Conservation (phyloP, 2,329 filamentous ascomycete genomes). For the Magnaporthiopsis incrustans region DNA sequence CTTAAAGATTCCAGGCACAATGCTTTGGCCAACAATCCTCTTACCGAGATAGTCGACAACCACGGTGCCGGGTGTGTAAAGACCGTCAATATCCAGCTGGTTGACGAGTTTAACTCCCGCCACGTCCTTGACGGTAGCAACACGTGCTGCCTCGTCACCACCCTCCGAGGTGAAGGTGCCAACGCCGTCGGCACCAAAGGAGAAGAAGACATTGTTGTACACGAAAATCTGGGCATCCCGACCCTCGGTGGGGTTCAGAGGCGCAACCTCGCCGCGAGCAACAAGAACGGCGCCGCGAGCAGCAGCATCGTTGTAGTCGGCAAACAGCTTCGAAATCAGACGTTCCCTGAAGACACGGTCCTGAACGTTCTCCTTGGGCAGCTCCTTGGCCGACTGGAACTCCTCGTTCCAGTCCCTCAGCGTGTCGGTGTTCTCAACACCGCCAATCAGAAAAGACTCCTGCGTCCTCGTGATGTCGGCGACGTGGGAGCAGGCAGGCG, state of each 20-base stretch:
- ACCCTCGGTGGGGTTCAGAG: conserved; percentile 88
- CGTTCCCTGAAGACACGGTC: conserved; percentile 94
- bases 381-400: conserved; percentile 91
- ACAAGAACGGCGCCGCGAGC: conserved; percentile 87
- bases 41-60: conserved; percentile 96
- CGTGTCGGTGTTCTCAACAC: conserved; percentile 89
- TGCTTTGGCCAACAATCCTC: conserved; percentile 94
- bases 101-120: conserved; percentile 91
- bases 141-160: conserved; percentile 89
- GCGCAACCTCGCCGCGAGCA: conserved; percentile 83
- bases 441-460: conserved; percentile 83
- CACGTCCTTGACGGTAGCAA: conserved; percentile 95
- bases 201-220: conserved; percentile 99
- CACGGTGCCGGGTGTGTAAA: conserved; percentile 93
- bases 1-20: conserved; percentile 98
- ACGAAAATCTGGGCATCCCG: conserved; percentile 96
- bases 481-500: conserved; percentile 60
- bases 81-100: conserved; percentile 87
- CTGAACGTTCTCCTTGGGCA: conserved; percentile 88
- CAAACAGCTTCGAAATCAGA: conserved; percentile 89
- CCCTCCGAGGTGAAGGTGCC: conserved; percentile 95
- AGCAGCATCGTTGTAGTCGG: conserved; percentile 95
- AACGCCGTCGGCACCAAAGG: conserved; percentile 93
- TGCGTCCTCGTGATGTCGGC: conserved; percentile 83
- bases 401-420: conserved; percentile 98